Evolutionary conservation across 441 rosid genomes (phyloP).

Genomic region (Pelargonium fulgidum): DNA sequence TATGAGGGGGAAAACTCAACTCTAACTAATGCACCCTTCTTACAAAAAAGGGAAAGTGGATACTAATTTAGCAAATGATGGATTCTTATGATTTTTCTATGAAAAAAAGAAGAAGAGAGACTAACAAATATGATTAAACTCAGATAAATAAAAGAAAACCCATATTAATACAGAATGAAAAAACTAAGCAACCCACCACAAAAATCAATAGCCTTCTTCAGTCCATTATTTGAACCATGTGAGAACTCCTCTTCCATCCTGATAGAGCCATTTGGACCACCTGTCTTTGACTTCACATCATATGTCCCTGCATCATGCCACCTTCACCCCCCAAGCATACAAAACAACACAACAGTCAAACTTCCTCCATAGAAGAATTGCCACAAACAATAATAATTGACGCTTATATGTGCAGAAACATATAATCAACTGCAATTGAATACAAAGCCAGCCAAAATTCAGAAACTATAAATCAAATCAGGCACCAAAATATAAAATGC

Average conservation of each 20-base stretch:
- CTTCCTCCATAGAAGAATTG: not conserved
- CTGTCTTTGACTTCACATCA: slow-evolving; percentile 70
- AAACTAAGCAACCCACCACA: slow-evolving; percentile 44
- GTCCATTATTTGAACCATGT: slow-evolving; percentile 71
- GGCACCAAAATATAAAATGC: not conserved
- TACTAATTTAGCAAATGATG: not conserved
- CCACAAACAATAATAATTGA: not conserved
- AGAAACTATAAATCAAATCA: not conserved
- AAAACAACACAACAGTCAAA: not conserved
- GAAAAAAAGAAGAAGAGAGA: too few relatives aligned
- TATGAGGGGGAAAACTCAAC: too few relatives aligned
- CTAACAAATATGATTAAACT: not conserved
- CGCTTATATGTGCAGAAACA: not conserved
- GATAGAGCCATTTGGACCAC: slow-evolving; percentile 88
- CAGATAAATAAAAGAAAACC: not conserved
- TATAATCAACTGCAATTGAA: not conserved
- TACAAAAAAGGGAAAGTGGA: not conserved
- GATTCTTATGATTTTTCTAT: not conserved
- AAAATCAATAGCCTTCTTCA: slow-evolving; percentile 72
- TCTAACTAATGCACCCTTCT: too few relatives aligned
- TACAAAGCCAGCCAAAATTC: not conserved
- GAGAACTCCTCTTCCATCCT: slow-evolving; percentile 71
- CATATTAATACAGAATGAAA: not conserved
- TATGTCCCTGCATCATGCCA: slow-evolving; percentile 97
- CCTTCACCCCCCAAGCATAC: slow-evolving; percentile 29